phyloP scores from a whole-genome alignment of 2,329 filamentous ascomycete genomes.

The Paraconiothyrium brasiliense region DNA sequence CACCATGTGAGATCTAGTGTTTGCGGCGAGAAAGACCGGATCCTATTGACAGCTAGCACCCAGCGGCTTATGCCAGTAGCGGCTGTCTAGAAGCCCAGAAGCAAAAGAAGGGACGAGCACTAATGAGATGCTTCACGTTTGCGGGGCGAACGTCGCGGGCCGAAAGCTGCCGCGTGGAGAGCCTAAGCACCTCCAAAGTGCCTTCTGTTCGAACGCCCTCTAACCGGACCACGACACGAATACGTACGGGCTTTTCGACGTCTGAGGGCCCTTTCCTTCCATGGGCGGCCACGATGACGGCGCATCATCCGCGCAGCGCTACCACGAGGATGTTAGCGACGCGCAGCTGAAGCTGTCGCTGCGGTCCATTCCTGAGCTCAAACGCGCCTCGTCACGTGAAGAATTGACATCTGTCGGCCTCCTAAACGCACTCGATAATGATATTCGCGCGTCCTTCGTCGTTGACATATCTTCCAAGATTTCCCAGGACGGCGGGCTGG shows the following conservation, averaged over 20 bases:
- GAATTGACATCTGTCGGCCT: constrained; percentile 26
- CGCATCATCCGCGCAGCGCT: constrained; percentile 12
- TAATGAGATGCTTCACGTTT: neutral
- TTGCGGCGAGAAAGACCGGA: neutral
- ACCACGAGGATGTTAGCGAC: constrained; percentile 12
- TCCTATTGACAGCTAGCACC: neutral
- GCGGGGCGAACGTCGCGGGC: neutral
- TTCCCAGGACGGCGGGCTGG: constrained; percentile 23
- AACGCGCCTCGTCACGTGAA: constrained; percentile 15
- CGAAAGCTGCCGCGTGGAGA: neutral
- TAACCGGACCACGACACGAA: neutral
- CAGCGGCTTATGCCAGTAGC: neutral
- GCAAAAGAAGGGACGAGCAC: neutral
- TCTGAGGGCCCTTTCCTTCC: neutral
- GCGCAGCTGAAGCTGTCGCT: constrained; percentile 17
- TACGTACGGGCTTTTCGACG: neutral
- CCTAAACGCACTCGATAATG: constrained; percentile 33
- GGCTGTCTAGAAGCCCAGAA: neutral
- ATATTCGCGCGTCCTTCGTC: constrained; percentile 38
- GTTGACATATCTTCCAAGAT: constrained; percentile 20
- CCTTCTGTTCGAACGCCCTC: neutral
- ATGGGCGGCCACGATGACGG: constrained; percentile 3
- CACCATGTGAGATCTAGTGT: neutral
- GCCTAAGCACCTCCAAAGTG: neutral
- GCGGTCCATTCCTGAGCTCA: constrained; percentile 20